These are phyloP conservation scores for Glycine soja DNA, from an alignment of 306 rosid species.

Conservation along the genomic window DNA sequence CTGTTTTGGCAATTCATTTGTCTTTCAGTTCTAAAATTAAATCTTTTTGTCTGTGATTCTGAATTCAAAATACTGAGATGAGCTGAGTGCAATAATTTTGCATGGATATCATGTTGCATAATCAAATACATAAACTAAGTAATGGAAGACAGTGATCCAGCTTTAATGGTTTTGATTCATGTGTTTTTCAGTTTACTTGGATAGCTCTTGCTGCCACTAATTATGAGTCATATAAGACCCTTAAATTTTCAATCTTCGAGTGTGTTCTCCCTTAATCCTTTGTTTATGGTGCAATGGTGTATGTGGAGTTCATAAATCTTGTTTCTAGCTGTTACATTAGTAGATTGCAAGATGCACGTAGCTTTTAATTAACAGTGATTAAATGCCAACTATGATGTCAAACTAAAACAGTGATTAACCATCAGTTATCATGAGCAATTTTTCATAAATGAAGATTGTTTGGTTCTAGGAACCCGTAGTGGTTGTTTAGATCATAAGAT, in stretches of 20 bases:
- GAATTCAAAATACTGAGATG: not conserved
- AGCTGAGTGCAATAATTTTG: not conserved
- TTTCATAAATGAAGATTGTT: slow-evolving; percentile 30
- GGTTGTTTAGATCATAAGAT: not conserved
- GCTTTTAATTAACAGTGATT: not conserved
- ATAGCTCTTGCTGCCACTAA: not conserved
- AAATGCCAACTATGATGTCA: not conserved
- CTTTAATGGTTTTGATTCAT: slow-evolving; percentile 7
- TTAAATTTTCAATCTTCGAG: slow-evolving; percentile 8
- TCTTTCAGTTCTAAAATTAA: slow-evolving; percentile 16
- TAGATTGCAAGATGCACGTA: not conserved
- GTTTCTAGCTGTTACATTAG: not conserved
- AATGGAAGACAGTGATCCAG: slow-evolving; percentile 23
- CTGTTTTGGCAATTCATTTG: slow-evolving; percentile 13
- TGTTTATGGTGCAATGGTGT: not conserved
- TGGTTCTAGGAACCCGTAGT: slow-evolving; percentile 10
- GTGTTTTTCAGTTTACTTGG: not conserved
- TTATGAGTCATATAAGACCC: not conserved
- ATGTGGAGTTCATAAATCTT: not conserved
- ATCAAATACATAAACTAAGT: not conserved
- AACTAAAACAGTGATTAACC: not conserved
- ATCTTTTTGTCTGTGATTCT: not conserved
- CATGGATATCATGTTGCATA: not conserved
- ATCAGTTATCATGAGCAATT: not conserved
- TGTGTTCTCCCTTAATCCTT: not conserved